Evolutionary conservation across 805 yeast species (phyloP).

Genomic region (Saturnispora kantuleensis): DNA sequence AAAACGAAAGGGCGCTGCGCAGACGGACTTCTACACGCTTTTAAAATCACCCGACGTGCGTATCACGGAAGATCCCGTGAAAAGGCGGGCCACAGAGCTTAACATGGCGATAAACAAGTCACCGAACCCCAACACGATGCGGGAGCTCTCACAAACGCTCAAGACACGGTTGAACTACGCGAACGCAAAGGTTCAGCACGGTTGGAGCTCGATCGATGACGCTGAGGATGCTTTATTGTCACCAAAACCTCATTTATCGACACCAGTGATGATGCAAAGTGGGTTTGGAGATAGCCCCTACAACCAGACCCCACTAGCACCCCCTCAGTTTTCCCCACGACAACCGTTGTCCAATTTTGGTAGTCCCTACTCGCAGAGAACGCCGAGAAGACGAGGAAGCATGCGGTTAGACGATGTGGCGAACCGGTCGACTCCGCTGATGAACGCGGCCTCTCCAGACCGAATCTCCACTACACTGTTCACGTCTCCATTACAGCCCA

Average conservation of each 20-base stretch:
- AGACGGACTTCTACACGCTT: conserved; percentile 26
- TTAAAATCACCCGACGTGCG: conserved; percentile 28
- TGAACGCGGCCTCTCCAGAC: conserved; percentile 8
- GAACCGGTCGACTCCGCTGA: conserved; percentile 6
- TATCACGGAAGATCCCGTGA: conserved; percentile 12
- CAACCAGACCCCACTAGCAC: neutral
- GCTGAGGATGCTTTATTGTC: conserved; percentile 19
- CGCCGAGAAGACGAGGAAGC: conserved; percentile 11
- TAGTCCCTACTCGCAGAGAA: neutral
- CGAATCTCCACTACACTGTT: neutral
- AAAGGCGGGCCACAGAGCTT: conserved; percentile 26
- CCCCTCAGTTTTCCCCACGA: conserved; percentile 9
- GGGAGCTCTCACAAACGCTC: conserved; percentile 28
- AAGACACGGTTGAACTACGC: conserved; percentile 30
- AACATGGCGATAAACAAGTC: conserved; percentile 21
- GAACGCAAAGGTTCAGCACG: conserved; percentile 28
- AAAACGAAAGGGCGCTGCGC: conserved; percentile 17
- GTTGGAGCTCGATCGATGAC: conserved; percentile 26
- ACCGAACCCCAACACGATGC: conserved; percentile 23
- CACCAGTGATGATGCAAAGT: neutral
- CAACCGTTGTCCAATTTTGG: neutral
- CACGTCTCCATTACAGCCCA: conserved; percentile 9
- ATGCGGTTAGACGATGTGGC: conserved; percentile 26
- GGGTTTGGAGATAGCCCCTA: neutral
- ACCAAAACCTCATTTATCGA: conserved; percentile 1